These are phyloP conservation scores for Globisporangium iwayamae DNA, from an alignment of 352 stramenopile genomes.

Conservation along the genomic window DNA sequence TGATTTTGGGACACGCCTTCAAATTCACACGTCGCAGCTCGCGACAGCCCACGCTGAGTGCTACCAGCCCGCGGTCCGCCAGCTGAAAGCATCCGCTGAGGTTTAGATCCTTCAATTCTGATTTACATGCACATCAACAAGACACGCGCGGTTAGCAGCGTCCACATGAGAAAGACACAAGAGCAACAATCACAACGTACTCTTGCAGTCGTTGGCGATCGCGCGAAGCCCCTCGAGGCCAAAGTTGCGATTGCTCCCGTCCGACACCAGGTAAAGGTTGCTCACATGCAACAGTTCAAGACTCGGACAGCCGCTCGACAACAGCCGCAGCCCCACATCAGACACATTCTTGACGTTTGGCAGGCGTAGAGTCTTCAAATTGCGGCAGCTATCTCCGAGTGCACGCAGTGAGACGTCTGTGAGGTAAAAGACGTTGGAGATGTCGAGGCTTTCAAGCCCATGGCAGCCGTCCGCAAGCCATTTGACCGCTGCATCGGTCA, in stretches of 20 bases:
- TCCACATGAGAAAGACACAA: background rate
- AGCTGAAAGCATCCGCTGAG: slow-evolving; percentile 82
- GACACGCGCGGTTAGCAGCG: background rate
- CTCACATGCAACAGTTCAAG: slow-evolving; percentile 70
- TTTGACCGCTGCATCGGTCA: slow-evolving; percentile 89
- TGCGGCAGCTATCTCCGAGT: slow-evolving; percentile 32
- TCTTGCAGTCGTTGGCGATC: slow-evolving; percentile 51
- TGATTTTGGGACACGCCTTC: slow-evolving; percentile 81
- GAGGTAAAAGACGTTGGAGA: slow-evolving; percentile 80
- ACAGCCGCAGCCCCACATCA: slow-evolving; percentile 77
- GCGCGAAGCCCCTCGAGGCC: slow-evolving; percentile 90
- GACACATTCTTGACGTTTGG: slow-evolving; percentile 72
- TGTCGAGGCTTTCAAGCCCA: slow-evolving; percentile 70
- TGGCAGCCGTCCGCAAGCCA: slow-evolving; percentile 85
- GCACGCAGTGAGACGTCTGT: slow-evolving; percentile 74
- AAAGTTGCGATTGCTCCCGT: slow-evolving; percentile 91
- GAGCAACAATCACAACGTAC: slow-evolving; percentile 16
- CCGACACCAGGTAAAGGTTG: slow-evolving; percentile 89
- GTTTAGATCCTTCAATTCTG: slow-evolving; percentile 50
- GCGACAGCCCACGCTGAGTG: slow-evolving; percentile 56
- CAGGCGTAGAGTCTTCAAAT: slow-evolving; percentile 41
- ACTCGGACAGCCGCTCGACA: slow-evolving; percentile 79
- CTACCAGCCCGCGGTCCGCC: slow-evolving; percentile 70
- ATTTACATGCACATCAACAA: background rate
- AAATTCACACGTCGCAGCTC: slow-evolving; percentile 69